Conservation (phyloP, 176 grass and related monocot species). For the Ananas comosus region DNA sequence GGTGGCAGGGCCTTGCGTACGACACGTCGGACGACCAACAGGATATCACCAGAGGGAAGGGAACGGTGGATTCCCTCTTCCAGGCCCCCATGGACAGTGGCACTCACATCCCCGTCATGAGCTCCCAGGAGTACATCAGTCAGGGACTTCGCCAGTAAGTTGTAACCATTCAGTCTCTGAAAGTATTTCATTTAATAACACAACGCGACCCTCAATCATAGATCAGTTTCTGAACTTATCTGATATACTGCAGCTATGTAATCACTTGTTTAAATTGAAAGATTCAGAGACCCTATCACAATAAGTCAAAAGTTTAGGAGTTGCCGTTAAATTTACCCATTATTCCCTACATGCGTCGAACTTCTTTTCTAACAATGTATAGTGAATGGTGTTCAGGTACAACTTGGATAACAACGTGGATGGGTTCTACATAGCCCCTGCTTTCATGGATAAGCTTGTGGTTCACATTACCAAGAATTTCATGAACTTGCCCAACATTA, state of each 20-base stretch:
- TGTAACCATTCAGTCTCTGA: neutral
- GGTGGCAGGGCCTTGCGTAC: conserved; percentile 49
- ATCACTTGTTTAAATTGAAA: no score
- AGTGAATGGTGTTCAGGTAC: conserved; percentile 18
- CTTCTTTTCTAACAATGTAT: neutral
- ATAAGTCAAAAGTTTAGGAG: no score
- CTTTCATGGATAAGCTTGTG: conserved; percentile 95
- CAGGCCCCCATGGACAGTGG: conserved; percentile 73
- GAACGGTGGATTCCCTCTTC: conserved; percentile 58
- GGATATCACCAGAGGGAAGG: conserved; percentile 91
- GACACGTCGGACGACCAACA: conserved; percentile 89
- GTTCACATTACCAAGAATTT: conserved; percentile 96
- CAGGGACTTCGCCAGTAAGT: conserved; percentile 49
- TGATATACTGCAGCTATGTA: no score
- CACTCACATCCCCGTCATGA: conserved; percentile 81
- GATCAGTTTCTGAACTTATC: no score
- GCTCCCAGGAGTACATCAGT: conserved; percentile 89
- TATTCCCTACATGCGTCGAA: no score
- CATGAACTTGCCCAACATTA: conserved; percentile 95
- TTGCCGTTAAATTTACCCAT: no score
- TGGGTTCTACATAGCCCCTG: conserved; percentile 67
- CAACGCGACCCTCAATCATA: no score
- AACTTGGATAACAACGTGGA: conserved; percentile 55
- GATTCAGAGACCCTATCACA: no score
- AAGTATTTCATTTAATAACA: neutral